A percentile compares a stretch with the other conserved stretches of the same genome.
Evolutionary conservation across 352 stramenopile species (phyloP).

Genomic region (Albugo candida): DNA sequence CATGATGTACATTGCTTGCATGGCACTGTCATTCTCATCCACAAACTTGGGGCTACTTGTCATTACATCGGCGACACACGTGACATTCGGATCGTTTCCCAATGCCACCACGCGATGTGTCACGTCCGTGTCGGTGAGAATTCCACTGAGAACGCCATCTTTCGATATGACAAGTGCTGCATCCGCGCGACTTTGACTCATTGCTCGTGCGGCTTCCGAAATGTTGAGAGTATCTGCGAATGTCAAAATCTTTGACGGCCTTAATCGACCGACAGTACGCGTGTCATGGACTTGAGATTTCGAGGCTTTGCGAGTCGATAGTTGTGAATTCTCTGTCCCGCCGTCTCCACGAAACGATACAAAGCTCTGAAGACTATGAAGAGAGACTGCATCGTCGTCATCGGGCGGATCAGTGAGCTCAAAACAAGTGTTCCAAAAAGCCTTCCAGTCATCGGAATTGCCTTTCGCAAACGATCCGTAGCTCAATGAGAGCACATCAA

Average conservation of each 20-base stretch:
- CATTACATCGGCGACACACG: conserved; percentile 71
- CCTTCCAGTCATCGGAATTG: conserved; percentile 68
- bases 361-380: conserved; percentile 64
- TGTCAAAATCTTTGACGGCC: conserved; percentile 79
- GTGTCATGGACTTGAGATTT: conserved; percentile 33
- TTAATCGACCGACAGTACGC: conserved; percentile 74
- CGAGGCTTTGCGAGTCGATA: too few relatives aligned
- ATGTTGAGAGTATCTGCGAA: conserved; percentile 74
- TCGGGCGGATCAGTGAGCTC: conserved; percentile 32
- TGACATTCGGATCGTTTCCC: conserved; percentile 70
- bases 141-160: conserved; percentile 82
- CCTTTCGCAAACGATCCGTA: conserved; percentile 80
- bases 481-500: conserved; percentile 75
- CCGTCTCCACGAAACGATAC: conserved; percentile 35
- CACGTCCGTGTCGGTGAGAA: conserved; percentile 89
- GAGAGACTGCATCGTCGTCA: conserved; percentile 56
- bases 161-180: conserved; percentile 84
- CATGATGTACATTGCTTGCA: conserved; percentile 85
- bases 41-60: conserved; percentile 79
- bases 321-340: too few relatives aligned
- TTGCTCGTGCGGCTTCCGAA: conserved; percentile 74
- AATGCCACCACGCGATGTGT: conserved; percentile 68
- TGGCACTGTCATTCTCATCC: conserved; percentile 70
- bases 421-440: conserved; percentile 82
- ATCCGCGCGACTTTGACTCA: conserved; percentile 80